A percentile compares a stretch with the other conserved stretches of the same genome.
Evolutionary conservation across 306 rosid species (phyloP).

Genomic region (Castanopsis chinensis): DNA sequence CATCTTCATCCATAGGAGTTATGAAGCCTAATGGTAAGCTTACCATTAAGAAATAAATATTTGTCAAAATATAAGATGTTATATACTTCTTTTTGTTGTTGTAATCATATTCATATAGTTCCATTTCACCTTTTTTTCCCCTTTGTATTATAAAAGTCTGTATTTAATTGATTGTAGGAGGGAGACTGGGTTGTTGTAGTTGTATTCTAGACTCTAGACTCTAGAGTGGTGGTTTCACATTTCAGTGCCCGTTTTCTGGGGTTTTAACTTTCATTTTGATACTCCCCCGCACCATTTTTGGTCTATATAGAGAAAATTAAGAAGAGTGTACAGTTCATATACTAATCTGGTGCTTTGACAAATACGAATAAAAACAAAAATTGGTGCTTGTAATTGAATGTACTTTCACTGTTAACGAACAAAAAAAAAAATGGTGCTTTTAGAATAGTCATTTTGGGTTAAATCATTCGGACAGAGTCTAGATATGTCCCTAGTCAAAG

Average conservation of each 20-base stretch:
- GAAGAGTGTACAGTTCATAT: neutral
- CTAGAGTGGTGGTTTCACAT: neutral
- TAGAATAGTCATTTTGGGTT: neutral
- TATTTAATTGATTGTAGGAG: neutral
- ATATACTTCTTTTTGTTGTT: neutral
- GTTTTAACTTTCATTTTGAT: neutral
- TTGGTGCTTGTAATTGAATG: no score
- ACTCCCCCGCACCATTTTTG: no score
- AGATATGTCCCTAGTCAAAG: neutral
- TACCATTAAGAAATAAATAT: constrained; percentile 16
- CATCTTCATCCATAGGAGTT: constrained; percentile 51
- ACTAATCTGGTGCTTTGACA: neutral
- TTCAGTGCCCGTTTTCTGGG: neutral
- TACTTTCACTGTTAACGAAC: no score
- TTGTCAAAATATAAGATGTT: neutral
- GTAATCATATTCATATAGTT: neutral
- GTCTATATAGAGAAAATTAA: no score
- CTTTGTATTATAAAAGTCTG: neutral
- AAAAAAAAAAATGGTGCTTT: neutral
- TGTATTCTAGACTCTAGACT: neutral
- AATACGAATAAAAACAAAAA: no score
- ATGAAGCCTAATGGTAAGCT: constrained; percentile 26
- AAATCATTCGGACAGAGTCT: neutral
- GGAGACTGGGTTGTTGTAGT: neutral
- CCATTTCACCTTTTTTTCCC: neutral